These are phyloP conservation scores for Fagus crenata DNA, from an alignment of 306 rosid species.

Conservation along the genomic window DNA sequence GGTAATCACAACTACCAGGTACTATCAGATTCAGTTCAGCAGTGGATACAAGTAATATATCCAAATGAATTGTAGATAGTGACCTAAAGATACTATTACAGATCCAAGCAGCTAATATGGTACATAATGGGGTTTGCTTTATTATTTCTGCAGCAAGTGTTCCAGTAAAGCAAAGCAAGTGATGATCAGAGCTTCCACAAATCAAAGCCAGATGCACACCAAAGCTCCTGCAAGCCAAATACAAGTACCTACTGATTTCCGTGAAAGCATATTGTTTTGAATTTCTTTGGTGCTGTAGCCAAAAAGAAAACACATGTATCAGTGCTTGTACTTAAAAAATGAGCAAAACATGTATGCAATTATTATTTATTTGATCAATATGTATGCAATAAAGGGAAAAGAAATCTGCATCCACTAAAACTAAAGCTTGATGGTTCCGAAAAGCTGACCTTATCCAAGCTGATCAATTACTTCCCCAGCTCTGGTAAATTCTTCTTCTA, in stretches of 20 bases:
- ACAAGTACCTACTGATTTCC: constrained; percentile 29
- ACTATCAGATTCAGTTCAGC: background rate
- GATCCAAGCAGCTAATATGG: constrained; percentile 19
- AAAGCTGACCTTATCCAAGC: constrained; percentile 61
- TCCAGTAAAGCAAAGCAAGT: constrained; percentile 13
- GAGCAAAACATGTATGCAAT: constrained; percentile 1
- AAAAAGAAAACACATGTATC: constrained; percentile 5
- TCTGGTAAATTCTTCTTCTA: constrained; percentile 36
- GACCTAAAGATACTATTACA: constrained; percentile 30
- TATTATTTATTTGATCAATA: background rate
- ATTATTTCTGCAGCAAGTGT: constrained; percentile 3
- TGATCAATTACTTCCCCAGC: constrained; percentile 45
- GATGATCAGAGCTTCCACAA: constrained; percentile 36
- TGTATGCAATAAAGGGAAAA: background rate
- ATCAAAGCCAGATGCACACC: constrained; percentile 32
- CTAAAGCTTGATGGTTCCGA: background rate
- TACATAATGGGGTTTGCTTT: constrained; percentile 9
- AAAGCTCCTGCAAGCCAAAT: constrained; percentile 30
- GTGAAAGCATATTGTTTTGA: constrained; percentile 12
- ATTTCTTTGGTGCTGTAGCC: constrained; percentile 35
- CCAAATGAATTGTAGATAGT: constrained; percentile 17
- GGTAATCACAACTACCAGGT: background rate
- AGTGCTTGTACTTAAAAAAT: background rate
- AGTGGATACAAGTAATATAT: constrained; percentile 1
- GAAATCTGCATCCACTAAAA: background rate